Base-by-base conservation (phyloP, 1,284 basidiomycete genomes). In the Mycosarcoma mackinlayi region DNA sequence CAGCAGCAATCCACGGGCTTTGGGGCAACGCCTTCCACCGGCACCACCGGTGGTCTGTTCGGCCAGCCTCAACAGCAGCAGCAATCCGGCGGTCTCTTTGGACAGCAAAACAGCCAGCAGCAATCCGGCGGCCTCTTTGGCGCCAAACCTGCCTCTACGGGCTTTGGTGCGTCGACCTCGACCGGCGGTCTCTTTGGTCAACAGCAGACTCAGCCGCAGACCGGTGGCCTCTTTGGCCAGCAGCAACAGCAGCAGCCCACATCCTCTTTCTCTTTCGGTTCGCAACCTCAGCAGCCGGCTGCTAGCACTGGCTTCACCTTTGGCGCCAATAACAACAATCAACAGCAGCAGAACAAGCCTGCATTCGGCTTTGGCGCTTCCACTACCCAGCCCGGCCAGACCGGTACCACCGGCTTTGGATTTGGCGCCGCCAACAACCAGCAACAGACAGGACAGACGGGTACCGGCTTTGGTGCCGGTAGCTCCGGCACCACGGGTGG, bases 41-140 rank as follows among this genome's bases (percentile, higher is more conserved):
- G 16, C 7, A 49, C 61, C 19, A 57, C 52, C 19, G 64, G 69
- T 34, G 66, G 70, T 37, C 69, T 78, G 30, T 76, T 75, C 35
- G 72, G 77, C n/a, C 71, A 74, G 48, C 54, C 60, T 21, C 63
- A 76, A 49, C 71, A 70, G 56, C 70, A 73, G 58, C 70, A 73
- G 54, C 71, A 75, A 30, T 54, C 73, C 7, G 72, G 73, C 13
- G 76, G 80, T 33, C 66, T 81, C 14, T 84, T 84, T 49, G 83
- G 84, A 3, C 73, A 77, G 31, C 75, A 83, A 44, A 51, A 59
- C 46, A 78, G 82, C 69, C 81, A 82, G 60, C 80, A 80, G 45
- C 73, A 70, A 23, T 74, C 83, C 14, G 78, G 77, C 5, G 78
- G 73, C 24, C 79, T 83, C 35, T 85, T 85, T 60, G 84, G 84